Conservation (phyloP, 1,284 basidiomycete genomes). For the Bothia castanella region DNA sequence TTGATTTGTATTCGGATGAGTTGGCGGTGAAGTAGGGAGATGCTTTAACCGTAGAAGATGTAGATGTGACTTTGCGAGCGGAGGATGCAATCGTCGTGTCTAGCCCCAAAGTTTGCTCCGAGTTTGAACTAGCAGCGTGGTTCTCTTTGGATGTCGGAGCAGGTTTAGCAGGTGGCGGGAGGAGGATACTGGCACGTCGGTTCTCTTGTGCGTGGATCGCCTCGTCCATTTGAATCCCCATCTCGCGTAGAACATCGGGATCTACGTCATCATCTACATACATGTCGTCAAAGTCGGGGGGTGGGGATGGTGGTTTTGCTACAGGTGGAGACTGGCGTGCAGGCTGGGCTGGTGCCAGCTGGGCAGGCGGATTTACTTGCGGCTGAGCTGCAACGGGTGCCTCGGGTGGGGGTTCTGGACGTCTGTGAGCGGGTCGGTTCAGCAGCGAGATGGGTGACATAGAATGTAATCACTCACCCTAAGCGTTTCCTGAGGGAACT, state of each 20-base stretch:
- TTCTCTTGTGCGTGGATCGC: slow-evolving; percentile 6
- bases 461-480: slow-evolving; percentile 41
- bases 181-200: neutral
- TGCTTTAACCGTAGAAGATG: slow-evolving; percentile 5
- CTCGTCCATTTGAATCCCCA: slow-evolving; percentile 23
- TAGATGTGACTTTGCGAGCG: slow-evolving; percentile 6
- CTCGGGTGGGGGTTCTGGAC: slow-evolving; percentile 26
- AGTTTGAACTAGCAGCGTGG: neutral
- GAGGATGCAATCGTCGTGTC: slow-evolving; percentile 11
- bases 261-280: slow-evolving; percentile 28
- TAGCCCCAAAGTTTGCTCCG: neutral
- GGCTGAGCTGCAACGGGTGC: slow-evolving; percentile 6
- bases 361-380: slow-evolving; percentile 8
- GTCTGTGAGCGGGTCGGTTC: slow-evolving; percentile 14
- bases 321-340: slow-evolving; percentile 4
- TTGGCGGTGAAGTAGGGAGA: slow-evolving; percentile 25
- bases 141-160: slow-evolving; percentile 8
- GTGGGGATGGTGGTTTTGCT: slow-evolving; percentile 9
- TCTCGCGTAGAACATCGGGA: slow-evolving; percentile 29
- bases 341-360: slow-evolving; percentile 7
- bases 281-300: slow-evolving; percentile 23
- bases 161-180: neutral
- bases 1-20: slow-evolving; percentile 1
- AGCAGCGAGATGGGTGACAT: neutral
- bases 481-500: slow-evolving; percentile 53